Conservation (phyloP, 2,329 filamentous ascomycete genomes). For the Colletotrichum higginsianum region DNA sequence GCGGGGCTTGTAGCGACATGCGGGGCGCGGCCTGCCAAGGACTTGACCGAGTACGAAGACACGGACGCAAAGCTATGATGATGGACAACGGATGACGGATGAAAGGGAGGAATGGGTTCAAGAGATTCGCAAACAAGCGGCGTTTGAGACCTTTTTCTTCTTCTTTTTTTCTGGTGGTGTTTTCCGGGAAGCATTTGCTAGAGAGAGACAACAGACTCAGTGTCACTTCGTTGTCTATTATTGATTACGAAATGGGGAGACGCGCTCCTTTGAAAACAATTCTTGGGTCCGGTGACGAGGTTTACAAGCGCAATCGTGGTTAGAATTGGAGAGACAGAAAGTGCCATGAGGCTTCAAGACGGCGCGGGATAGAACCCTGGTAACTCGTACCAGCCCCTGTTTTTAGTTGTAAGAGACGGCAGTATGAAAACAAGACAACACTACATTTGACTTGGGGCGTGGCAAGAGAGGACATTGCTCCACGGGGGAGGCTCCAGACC, state of each 20-base stretch:
- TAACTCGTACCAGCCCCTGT: constrained; percentile 2
- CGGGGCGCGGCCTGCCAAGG: constrained; percentile 80
- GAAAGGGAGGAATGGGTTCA: not conserved
- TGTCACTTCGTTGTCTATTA: constrained; percentile 12
- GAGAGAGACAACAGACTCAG: constrained; percentile 33
- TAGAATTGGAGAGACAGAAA: constrained; percentile 20
- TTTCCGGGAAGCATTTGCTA: constrained; percentile 33
- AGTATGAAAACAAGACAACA: constrained; percentile 12
- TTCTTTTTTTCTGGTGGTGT: constrained; percentile 13
- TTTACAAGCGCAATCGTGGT: constrained; percentile 12
- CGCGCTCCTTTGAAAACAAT: not conserved
- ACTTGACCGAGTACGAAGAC: constrained; percentile 89
- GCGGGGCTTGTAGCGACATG: constrained; percentile 79
- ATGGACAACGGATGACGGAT: not conserved
- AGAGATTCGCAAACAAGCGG: constrained; percentile 15
- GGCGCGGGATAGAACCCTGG: constrained; percentile 25
- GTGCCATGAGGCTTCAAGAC: constrained; percentile 37
- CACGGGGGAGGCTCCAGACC: not conserved
- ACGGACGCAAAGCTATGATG: constrained; percentile 82
- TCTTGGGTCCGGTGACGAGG: constrained; percentile 15
- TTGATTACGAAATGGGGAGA: constrained; percentile 1
- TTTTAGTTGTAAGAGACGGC: constrained; percentile 1
- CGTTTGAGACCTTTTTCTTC: constrained; percentile 18
- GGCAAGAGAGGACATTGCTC: not conserved
- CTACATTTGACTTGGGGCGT: not conserved